Evolutionary conservation across 345 rosid species (phyloP), one percentile per base, ranked within the genome.

Genomic region (Anacardium occidentale): DNA sequence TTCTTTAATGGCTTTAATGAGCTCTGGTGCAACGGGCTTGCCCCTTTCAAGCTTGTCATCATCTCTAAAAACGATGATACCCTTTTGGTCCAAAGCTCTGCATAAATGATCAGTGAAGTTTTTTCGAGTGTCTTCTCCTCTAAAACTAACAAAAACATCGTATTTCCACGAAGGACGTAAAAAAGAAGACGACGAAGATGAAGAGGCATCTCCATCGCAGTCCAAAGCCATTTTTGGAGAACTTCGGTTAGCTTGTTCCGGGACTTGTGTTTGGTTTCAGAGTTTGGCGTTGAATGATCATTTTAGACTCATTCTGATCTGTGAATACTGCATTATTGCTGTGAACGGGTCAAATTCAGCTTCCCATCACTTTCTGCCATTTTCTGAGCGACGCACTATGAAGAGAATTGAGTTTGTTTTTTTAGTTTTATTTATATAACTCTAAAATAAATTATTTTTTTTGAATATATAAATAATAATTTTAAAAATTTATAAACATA

Each of bases 1-100:
- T 17, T 67, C 71, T 25, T 67, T 60, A 6, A 67, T 67, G 24
- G 71, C 60, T 52, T n/a, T 67, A 32, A 67, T 22, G 45, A 67
- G 60, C 60, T 29, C 60, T 17, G 71, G 45, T 14, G 60, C 26
- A 48, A 66, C 15, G 55, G 54, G 55, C 13, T 51, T 51, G 14
- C 57, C 57, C 48, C 69, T 47, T 42, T 66, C 69, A n/a, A 66
- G 54, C 7, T 11, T 51, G 15, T 24, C 25, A 32, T 66, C 69
- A 15, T 66, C 69, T 32, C 56, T 66, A 20, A 66, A 66, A 20
- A 24, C 22, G 34, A 22, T 5, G 14, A 66, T 66, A 14, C 69
- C 69, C 20, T 26, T 66, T 13, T 66, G 55, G 57, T 47, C 40
- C 57, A 66, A 22, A 5, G 44, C 69, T n/a, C 11, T 12, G 57